Base-by-base conservation (phyloP, 148 eudicot genomes). In the Silene latifolia region DNA sequence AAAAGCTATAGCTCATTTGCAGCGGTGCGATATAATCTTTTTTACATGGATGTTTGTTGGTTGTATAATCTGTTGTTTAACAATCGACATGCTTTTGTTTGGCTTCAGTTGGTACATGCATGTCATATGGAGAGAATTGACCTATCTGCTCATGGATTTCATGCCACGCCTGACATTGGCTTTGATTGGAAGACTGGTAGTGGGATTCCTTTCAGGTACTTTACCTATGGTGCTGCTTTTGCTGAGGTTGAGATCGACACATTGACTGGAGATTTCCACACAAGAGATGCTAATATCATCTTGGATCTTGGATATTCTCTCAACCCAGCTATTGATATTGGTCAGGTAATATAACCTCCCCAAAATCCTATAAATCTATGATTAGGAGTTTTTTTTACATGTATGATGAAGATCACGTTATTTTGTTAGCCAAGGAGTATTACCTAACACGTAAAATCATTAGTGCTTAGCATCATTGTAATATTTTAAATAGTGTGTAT, bases 241-340 rank as follows among this genome's bases (percentile, higher is more conserved):
- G 87, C 96, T 8, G 99, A 95, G 86, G 92, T 95, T 17, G 97
- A 95, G 78, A 87, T 95, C 51, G 99, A 92, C 82, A 86, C 97
- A 71, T 83, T 95, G 83, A 88, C 88, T 15, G 99, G 99, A 78
- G 97, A 95, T 84, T 95, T 92, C 87, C 94, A 92, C 75, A 90
- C 98, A 35, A 95, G 97, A 81, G 80, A 83, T 56, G 96, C 99
- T 24, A 79, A 95, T 71, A 80, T 95, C 61, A 54, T 87, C 72
- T 78, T 95, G 69, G 99, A 95, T 89, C 96, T 95, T 72, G 98
- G 99, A 71, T 78, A 78, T 80, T 92, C 99, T 51, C 80, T 95
- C 57, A 95, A 95, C 85, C 99, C 99, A 59, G 96, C 97, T 57
- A 86, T 95, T 75, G 99, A 95, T 85, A 88, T 95, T 79, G 98